Base-by-base conservation (phyloP, 2,329 filamentous ascomycete species). In the Tolypocladium ovalisporum region DNA sequence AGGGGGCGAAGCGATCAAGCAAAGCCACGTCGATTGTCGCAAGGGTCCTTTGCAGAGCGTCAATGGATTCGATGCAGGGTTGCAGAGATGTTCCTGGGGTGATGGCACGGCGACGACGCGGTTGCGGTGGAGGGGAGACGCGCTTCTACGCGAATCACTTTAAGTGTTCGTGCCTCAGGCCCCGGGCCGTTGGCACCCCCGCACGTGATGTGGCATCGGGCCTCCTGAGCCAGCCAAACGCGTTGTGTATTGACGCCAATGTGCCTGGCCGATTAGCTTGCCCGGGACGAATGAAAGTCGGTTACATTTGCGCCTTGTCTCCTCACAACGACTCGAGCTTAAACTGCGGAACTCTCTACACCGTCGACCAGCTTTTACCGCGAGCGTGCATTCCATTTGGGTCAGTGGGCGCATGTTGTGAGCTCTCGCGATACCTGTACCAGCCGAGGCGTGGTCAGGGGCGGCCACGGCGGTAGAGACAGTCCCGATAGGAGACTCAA, bases 111-210 rank as follows among this genome's bases (percentile, higher is more conserved):
- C 62, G 58, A 62, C 64, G 70, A 73, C 71, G 71, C 71, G 71
- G 61, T 68, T 51, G 55, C 44, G 61, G 55, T 58, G 42, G 64
- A 65, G 62, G n/a, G 55, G 63, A 71, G 69, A 73, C 71, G 71
- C 71, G 71, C 65, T 62, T 59, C 55, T 58, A 72, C 71, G 71
- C 70, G 70, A 67, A 68, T 62, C 67, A 72, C 67, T 71, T 72
- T 68, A 73, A 68, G 63, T 61, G 61, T 61, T 60, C 58, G 40
- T 72, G 70, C 70, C 70, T 71, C 60, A 72, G 71, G 70, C 63
- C 63, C 57, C 51, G 55, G 27, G 56, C 22, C 42, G 56, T 8
- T 13, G 57, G 35, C 29, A 27, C 29, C 40, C 54, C 47, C 52
- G 42, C 70, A 72, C 70, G 70, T 72, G 70, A 72, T 37, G 29